Percentiles rank a stretch among this genome's conserved stretches.
phyloP scores from a whole-genome alignment of 2,329 filamentous ascomycete genomes.

The Furcasterigmium furcatum region DNA sequence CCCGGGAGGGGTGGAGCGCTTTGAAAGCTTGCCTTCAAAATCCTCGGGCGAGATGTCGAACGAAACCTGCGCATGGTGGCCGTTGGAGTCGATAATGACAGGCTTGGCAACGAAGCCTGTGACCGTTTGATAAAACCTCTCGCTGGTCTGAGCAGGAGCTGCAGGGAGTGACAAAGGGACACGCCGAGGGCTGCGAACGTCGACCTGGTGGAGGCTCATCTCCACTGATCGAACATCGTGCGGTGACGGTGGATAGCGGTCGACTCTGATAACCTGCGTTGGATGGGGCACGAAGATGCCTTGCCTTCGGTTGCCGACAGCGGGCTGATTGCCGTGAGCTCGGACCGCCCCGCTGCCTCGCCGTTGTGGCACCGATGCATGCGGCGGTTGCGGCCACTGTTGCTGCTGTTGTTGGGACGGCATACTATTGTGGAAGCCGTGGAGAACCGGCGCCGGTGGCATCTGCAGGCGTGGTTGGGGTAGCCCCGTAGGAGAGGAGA shows the following conservation, averaged over 20 bases:
- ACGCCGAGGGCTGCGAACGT: conserved; percentile 44
- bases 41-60: conserved; percentile 42
- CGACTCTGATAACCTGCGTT: conserved; percentile 11
- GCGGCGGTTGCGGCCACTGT: too few species aligned
- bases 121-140: conserved; percentile 55
- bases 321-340: too few species aligned
- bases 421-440: too few species aligned
- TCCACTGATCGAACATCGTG: conserved; percentile 37
- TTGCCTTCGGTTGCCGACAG: background rate
- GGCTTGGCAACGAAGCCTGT: conserved; percentile 49
- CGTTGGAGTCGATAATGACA: conserved; percentile 25
- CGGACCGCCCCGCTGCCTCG: too few species aligned
- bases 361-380: too few species aligned
- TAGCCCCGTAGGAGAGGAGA: too few species aligned
- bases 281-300: conserved; percentile 18
- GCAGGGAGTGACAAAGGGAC: conserved; percentile 19
- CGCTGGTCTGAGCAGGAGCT: conserved; percentile 3
- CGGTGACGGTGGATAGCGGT: conserved; percentile 37
- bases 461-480: too few species aligned
- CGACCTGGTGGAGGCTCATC: conserved; percentile 42
- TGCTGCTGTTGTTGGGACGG: too few species aligned
- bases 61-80: conserved; percentile 33
- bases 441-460: too few species aligned
- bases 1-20: conserved; percentile 19
- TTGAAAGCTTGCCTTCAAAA: conserved; percentile 27